A percentile compares a stretch with the other conserved stretches of the same genome.
These are phyloP conservation scores for Sclerotinia borealis DNA, from an alignment of 2,329 filamentous ascomycete genomes.

Conservation along the genomic window DNA sequence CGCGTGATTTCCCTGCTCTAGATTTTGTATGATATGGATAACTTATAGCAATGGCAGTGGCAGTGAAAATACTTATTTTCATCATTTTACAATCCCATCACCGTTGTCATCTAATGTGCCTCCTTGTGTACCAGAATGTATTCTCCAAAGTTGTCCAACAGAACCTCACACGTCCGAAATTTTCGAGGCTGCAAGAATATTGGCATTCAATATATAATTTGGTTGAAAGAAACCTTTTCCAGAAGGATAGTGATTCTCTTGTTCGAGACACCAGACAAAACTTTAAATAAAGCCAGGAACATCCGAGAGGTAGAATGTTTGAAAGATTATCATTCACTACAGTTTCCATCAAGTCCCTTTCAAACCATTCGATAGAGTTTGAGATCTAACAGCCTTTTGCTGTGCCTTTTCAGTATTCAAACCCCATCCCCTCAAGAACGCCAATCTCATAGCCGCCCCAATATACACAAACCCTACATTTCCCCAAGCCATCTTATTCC, in stretches of 20 bases:
- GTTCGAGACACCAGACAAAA: neutral
- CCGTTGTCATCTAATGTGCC: neutral
- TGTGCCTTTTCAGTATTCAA: constrained; percentile 30
- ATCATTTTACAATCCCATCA: neutral
- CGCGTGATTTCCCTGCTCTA: no score
- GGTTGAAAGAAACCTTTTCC: neutral
- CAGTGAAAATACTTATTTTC: neutral
- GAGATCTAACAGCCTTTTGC: neutral
- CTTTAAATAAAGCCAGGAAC: neutral
- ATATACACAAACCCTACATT: constrained; percentile 67
- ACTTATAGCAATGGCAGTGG: no score
- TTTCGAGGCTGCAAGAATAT: neutral
- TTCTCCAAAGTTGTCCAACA: neutral
- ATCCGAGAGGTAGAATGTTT: neutral
- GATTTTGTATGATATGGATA: no score
- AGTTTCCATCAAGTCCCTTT: neutral
- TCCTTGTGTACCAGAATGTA: neutral
- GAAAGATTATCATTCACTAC: neutral
- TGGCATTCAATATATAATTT: neutral
- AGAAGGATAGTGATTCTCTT: neutral
- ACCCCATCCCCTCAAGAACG: constrained; percentile 54
- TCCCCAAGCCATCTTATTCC: constrained; percentile 64
- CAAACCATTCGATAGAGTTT: neutral
- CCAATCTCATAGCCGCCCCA: constrained; percentile 52
- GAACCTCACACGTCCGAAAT: neutral